Percentiles rank a stretch among this genome's conserved stretches.
phyloP scores from a whole-genome alignment of 306 rosid genomes.

The Psophocarpus tetragonolobus region DNA sequence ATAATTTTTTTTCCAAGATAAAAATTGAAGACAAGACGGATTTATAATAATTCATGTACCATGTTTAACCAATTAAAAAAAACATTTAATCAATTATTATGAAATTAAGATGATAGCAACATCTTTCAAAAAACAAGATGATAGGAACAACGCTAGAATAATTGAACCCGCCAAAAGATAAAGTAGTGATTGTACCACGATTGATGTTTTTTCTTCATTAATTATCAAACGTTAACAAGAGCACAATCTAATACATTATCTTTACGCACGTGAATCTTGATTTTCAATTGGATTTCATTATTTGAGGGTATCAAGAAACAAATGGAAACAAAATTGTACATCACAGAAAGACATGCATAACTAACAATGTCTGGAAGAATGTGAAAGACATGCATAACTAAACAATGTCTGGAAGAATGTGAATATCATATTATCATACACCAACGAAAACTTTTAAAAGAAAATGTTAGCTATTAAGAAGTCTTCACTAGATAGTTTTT shows the following conservation, averaged over 20 bases:
- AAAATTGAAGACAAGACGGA: too few species aligned
- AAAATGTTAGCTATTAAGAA: neutral
- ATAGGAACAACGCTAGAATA: neutral
- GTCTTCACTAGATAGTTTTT: neutral
- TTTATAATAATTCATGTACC: too few species aligned
- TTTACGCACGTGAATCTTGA: constrained; percentile 18
- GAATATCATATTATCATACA: neutral
- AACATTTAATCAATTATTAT: too few species aligned
- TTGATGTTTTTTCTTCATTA: neutral
- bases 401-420: neutral
- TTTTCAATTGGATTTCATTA: neutral
- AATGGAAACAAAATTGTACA: neutral
- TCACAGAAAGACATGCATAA: neutral
- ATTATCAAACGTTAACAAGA: neutral
- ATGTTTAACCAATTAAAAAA: too few species aligned
- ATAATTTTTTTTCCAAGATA: too few species aligned
- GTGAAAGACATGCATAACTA: neutral
- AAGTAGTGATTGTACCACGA: neutral
- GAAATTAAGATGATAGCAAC: neutral
- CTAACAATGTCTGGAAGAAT: neutral
- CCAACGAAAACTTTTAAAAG: neutral
- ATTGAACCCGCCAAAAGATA: neutral
- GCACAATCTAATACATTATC: neutral
- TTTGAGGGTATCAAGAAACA: neutral
- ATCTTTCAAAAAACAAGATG: too few species aligned